phyloP scores from a whole-genome alignment of 2,329 filamentous ascomycete genomes.

The Arthrobotrys conoides region DNA sequence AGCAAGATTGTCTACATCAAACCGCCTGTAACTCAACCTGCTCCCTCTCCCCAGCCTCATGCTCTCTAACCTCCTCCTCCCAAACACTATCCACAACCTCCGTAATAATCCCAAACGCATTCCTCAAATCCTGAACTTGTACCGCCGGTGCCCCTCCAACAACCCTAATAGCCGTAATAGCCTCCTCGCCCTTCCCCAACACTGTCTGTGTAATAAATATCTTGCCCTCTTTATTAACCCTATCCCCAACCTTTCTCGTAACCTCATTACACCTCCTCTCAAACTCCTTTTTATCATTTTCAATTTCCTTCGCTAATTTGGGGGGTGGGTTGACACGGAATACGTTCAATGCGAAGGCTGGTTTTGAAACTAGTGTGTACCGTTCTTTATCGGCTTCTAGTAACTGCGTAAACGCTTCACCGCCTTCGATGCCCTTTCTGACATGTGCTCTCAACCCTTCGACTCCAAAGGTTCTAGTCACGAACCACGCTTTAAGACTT shows the following conservation, averaged over 20 bases:
- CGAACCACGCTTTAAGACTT: slow-evolving; percentile 94
- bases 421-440: slow-evolving; percentile 76
- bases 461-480: slow-evolving; percentile 85
- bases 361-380: slow-evolving; percentile 81
- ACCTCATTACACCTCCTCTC: slow-evolving; percentile 75
- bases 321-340: slow-evolving; percentile 74
- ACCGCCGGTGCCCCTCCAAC: slow-evolving; percentile 79
- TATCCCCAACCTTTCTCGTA: slow-evolving; percentile 82
- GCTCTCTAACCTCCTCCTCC: slow-evolving; percentile 46
- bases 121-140: slow-evolving; percentile 79
- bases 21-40: slow-evolving; percentile 55
- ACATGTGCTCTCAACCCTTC: slow-evolving; percentile 82
- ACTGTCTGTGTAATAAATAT: slow-evolving; percentile 87
- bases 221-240: slow-evolving; percentile 79
- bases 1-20: too few relatives aligned
- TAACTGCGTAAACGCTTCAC: slow-evolving; percentile 78
- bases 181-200: slow-evolving; percentile 70
- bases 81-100: slow-evolving; percentile 62
- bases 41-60: slow-evolving; percentile 34
- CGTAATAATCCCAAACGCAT: slow-evolving; percentile 81
- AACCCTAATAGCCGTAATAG: slow-evolving; percentile 83
- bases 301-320: slow-evolving; percentile 42
- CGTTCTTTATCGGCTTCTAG: slow-evolving; percentile 76
- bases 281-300: slow-evolving; percentile 61
- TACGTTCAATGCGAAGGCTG: slow-evolving; percentile 83